Percentiles rank a stretch among this genome's conserved stretches.
These are phyloP conservation scores for Baorangia bicolor DNA, from an alignment of 768 basidiomycete species.

Conservation along the genomic window DNA sequence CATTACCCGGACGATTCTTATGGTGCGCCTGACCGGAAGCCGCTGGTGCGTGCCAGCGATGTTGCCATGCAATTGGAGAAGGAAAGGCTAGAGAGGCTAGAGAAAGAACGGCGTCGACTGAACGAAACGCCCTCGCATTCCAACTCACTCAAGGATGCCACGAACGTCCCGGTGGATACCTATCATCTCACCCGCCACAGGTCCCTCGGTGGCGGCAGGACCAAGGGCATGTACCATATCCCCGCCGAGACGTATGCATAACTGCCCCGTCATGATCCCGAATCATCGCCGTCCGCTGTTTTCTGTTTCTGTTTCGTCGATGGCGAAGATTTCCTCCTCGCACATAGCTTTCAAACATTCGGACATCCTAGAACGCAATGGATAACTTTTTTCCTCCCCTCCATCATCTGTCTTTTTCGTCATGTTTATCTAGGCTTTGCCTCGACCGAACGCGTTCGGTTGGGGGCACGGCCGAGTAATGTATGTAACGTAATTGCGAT, in stretches of 20 bases:
- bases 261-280: background rate
- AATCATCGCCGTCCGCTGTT: background rate
- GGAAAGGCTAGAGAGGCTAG: conserved; percentile 38
- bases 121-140: conserved; percentile 16
- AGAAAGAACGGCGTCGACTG: conserved; percentile 31
- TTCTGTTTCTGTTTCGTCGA: background rate
- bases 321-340: background rate
- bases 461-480: background rate
- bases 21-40: conserved; percentile 18
- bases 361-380: conserved; percentile 22
- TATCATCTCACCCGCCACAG: conserved; percentile 21
- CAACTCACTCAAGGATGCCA: conserved; percentile 30
- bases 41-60: conserved; percentile 49
- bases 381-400: background rate
- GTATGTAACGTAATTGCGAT: conserved; percentile 25
- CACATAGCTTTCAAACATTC: background rate
- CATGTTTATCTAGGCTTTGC: conserved; percentile 12
- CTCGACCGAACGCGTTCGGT: conserved; percentile 5
- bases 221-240: conserved; percentile 9
- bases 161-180: conserved; percentile 22
- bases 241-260: conserved; percentile 19
- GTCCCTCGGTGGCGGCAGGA: conserved; percentile 16
- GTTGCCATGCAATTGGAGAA: conserved; percentile 54
- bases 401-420: background rate
- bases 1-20: conserved; percentile 15